A percentile compares a stretch with the other conserved stretches of the same genome.
Conservation (phyloP, 2,329 filamentous ascomycete genomes). For the Plenodomus biglobosus region DNA sequence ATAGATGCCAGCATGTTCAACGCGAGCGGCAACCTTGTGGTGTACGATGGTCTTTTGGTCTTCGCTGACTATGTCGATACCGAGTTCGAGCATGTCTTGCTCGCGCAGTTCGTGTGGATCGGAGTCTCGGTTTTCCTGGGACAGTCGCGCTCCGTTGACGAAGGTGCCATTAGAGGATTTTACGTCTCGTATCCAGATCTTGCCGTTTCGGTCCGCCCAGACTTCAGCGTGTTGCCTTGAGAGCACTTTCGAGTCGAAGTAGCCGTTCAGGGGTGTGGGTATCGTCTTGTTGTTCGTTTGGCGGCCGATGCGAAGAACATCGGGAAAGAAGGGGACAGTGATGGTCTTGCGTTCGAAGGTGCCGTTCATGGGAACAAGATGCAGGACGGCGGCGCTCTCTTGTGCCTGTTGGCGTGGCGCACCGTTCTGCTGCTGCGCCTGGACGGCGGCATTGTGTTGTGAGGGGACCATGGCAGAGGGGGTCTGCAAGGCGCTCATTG, state of each 20-base stretch:
- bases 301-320: constrained; percentile 89
- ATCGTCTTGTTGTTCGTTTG: constrained; percentile 97
- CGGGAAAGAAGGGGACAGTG: constrained; percentile 87
- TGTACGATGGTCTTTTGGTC: constrained; percentile 98
- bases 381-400: constrained; percentile 75
- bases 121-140: constrained; percentile 92
- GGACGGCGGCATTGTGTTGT: constrained; percentile 67
- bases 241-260: constrained; percentile 96
- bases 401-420: constrained; percentile 48
- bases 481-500: constrained; percentile 65
- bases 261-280: constrained; percentile 87
- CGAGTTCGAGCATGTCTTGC: constrained; percentile 87
- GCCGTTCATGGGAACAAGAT: constrained; percentile 86
- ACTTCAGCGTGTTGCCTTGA: constrained; percentile 96
- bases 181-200: constrained; percentile 94
- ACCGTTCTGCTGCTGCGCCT: constrained; percentile 61
- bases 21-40: constrained; percentile 95
- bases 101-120: constrained; percentile 92
- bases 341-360: constrained; percentile 98
- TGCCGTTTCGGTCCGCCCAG: constrained; percentile 81
- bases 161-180: constrained; percentile 99
- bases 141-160: constrained; percentile 87
- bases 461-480: constrained; percentile 65
- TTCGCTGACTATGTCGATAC: constrained; percentile 98
- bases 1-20: constrained; percentile 89